Evolutionary conservation across 2,329 filamentous ascomycete genomes (phyloP).

Genomic region (Trichoderma sp.): DNA sequence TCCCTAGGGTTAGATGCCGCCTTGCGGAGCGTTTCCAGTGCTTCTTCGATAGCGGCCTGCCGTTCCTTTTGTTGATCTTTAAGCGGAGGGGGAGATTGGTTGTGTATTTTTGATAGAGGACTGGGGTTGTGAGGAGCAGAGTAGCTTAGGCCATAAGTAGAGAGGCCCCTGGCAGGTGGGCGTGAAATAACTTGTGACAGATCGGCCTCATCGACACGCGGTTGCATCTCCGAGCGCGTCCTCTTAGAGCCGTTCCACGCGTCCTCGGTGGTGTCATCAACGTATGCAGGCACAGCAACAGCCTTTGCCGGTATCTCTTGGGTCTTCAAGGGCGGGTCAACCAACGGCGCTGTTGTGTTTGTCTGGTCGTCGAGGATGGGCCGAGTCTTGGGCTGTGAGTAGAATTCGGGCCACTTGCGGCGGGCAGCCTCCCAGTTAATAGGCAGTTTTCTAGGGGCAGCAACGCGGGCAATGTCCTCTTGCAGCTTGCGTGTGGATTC

Average conservation of each 20-base stretch:
- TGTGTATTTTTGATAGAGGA: conserved; percentile 38
- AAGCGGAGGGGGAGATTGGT: conserved; percentile 28
- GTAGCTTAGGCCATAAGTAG: conserved; percentile 29
- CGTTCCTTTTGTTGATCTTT: conserved; percentile 25
- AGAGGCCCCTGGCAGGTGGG: conserved; percentile 33
- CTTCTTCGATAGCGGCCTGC: conserved; percentile 34
- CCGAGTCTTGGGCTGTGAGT: conserved; percentile 35
- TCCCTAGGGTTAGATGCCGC: conserved; percentile 32
- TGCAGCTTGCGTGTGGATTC: conserved; percentile 52
- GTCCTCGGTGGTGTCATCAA: conserved; percentile 43
- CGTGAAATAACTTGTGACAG: conserved; percentile 44
- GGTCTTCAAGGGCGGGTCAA: conserved; percentile 45
- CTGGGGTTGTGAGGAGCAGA: conserved; percentile 34
- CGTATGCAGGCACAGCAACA: conserved; percentile 22
- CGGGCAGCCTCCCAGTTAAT: conserved; percentile 46
- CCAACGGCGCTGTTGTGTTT: conserved; percentile 35
- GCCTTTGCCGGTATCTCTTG: conserved; percentile 22
- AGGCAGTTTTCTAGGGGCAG: conserved; percentile 38
- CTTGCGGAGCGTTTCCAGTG: conserved; percentile 36
- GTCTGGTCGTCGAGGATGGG: conserved; percentile 32
- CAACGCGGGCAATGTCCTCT: conserved; percentile 46
- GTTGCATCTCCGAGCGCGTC: conserved; percentile 50
- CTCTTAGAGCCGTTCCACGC: conserved; percentile 40
- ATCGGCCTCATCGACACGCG: conserved; percentile 52
- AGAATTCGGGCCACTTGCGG: conserved; percentile 53